Base-by-base conservation (phyloP, 306 rosid genomes). In the Oxytropis ochrocephala region DNA sequence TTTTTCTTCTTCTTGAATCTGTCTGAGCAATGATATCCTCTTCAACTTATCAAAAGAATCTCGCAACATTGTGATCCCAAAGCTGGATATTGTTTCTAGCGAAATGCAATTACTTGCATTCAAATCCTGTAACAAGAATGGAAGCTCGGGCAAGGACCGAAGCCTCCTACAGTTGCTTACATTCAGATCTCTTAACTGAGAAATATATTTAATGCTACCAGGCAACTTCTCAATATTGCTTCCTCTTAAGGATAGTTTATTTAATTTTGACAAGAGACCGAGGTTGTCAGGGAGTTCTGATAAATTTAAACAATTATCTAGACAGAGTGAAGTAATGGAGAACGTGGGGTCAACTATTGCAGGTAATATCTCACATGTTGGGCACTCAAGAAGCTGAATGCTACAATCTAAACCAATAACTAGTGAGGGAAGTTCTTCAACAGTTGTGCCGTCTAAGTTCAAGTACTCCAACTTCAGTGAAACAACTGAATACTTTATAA, bases 91-190 rank as follows among this genome's bases (percentile, higher is more conserved):
- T 5, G 63, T 30, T 30, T 56, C 63, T 14, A 56, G 11, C 19
- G 63, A 56, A 24, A 30, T 13, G 42, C 63, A 30, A 12, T n/a
- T 32, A 56, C 39, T 56, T 56, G 63, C 63, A 56, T 56, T 38
- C 51, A 8, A 75, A 21, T 33, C 18, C 16, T 48, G 79, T 35
- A 75, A 73, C 29, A 19, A 55, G 54, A 43, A 12, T 48, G 53
- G 53, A 10, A 48, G 53, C 53, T 48, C 10, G 0, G 53, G 53
- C 19, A 46, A 13, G 19, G 51, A 46, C 4, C 19, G 8, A 13
- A 46, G 51, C 51, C 51, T 46, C 51, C 7, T 14, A 10, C 18
- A 24, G 2, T 0, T 0, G 0, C 0, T 4, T 12, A 70, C 3
- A 1, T 8, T 0, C 3, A 75, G 61, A 4, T 0, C 0, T 14